Conservation (phyloP, 2,329 filamentous ascomycete species). For the Lasiodiplodia sp. region DNA sequence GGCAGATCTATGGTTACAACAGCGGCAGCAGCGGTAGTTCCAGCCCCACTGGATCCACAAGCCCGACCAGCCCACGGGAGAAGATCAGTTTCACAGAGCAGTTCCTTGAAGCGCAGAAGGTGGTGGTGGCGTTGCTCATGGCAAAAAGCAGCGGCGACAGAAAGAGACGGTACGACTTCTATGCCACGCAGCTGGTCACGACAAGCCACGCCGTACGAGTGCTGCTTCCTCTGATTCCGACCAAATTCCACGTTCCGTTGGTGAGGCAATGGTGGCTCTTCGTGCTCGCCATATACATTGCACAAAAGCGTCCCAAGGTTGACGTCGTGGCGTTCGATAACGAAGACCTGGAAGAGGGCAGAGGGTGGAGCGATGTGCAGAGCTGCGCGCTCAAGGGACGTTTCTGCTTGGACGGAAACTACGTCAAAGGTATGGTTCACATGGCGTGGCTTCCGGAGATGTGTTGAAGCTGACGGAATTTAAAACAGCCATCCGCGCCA, state of each 20-base stretch:
- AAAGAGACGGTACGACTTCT: conserved; percentile 75
- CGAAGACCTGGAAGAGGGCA: conserved; percentile 63
- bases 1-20: conserved; percentile 55
- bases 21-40: conserved; percentile 13
- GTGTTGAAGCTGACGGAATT: neutral
- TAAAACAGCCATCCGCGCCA: conserved; percentile 69
- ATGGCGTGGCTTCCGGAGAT: neutral
- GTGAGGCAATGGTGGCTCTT: conserved; percentile 92
- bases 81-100: conserved; percentile 64
- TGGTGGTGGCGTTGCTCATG: conserved; percentile 65
- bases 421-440: conserved; percentile 70
- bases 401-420: conserved; percentile 79
- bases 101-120: conserved; percentile 73
- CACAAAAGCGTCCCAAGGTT: conserved; percentile 75
- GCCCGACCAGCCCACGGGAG: conserved; percentile 14
- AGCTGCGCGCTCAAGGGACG: conserved; percentile 73
- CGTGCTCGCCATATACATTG: conserved; percentile 77
- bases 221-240: conserved; percentile 78
- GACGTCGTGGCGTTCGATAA: conserved; percentile 67
- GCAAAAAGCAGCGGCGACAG: conserved; percentile 56
- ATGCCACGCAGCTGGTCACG: conserved; percentile 81
- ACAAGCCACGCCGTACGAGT: conserved; percentile 89
- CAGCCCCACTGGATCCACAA: conserved; percentile 15
- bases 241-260: conserved; percentile 74
- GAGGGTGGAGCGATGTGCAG: conserved; percentile 79